A percentile compares a stretch with the other conserved stretches of the same genome.
phyloP scores from a whole-genome alignment of 306 rosid genomes.

The Medicago ruthenica region DNA sequence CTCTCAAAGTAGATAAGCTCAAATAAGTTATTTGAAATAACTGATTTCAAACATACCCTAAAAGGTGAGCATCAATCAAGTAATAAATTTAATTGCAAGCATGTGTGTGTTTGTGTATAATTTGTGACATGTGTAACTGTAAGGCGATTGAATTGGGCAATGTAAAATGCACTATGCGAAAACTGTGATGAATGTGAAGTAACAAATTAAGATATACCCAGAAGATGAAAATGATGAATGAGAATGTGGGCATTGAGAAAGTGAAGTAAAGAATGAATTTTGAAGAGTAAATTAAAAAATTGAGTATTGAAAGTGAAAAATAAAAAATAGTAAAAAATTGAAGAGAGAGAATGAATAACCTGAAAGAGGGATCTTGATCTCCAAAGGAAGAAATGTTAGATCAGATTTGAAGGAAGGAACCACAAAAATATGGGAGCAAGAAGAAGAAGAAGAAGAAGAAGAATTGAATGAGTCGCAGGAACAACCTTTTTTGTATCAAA shows the following conservation, averaged over 20 bases:
- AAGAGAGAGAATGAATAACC: constrained; percentile 20
- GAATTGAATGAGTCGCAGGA: constrained; percentile 6
- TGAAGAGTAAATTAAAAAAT: not conserved
- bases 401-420: not conserved
- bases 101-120: no score
- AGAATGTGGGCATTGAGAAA: constrained; percentile 5
- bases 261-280: constrained; percentile 15
- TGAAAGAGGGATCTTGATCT: constrained; percentile 26
- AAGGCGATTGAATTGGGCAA: not conserved
- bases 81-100: constrained; percentile 27
- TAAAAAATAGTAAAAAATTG: not conserved
- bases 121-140: no score
- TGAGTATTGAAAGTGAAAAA: constrained; percentile 3
- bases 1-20: no score
- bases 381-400: not conserved
- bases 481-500: constrained; percentile 11
- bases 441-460: not conserved
- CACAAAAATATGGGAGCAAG: not conserved
- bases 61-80: constrained; percentile 20
- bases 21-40: no score
- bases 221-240: constrained; percentile 10
- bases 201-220: constrained; percentile 36
- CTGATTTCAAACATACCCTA: no score
- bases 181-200: not conserved
- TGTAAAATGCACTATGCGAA: not conserved